A percentile compares a stretch with the other conserved stretches of the same genome.
phyloP scores from a whole-genome alignment of 2,329 filamentous ascomycete species.

The Metarhizium sp. region DNA sequence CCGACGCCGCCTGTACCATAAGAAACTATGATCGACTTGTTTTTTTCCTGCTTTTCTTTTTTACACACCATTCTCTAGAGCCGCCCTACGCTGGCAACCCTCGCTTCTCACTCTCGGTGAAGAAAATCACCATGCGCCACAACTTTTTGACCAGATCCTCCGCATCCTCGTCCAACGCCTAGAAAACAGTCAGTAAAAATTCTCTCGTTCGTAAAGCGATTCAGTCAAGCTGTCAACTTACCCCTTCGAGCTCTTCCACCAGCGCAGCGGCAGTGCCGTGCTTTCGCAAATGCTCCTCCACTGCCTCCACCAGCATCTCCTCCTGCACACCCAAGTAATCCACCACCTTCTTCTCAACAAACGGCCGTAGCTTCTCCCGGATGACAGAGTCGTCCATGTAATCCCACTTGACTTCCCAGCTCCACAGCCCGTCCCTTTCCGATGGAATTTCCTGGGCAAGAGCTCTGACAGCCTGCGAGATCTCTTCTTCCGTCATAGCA shows the following conservation, averaged over 20 bases:
- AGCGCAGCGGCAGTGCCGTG: constrained; percentile 68
- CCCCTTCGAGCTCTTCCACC: constrained; percentile 75
- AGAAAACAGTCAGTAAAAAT: constrained; percentile 17
- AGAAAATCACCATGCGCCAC: constrained; percentile 98
- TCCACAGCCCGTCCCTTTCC: constrained; percentile 79
- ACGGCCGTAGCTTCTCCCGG: constrained; percentile 79
- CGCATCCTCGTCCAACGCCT: constrained; percentile 90
- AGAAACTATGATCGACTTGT: background rate
- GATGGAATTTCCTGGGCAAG: constrained; percentile 85
- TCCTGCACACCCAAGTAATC: constrained; percentile 96
- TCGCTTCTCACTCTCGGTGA: constrained; percentile 86
- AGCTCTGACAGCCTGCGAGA: constrained; percentile 69
- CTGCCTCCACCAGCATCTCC: constrained; percentile 86
- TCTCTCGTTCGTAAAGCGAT: background rate
- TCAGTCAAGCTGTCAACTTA: constrained; percentile 30
- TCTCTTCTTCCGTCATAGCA: constrained; percentile 76
- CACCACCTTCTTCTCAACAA: constrained; percentile 96
- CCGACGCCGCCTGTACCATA: background rate
- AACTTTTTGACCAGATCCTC: constrained; percentile 92
- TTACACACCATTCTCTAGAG: background rate
- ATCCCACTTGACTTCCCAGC: constrained; percentile 90
- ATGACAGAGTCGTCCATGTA: constrained; percentile 75
- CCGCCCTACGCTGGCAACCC: constrained; percentile 51
- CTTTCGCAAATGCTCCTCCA: constrained; percentile 76
- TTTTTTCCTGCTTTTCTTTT: background rate